Percentiles rank a stretch among this genome's conserved stretches.
Conservation (phyloP, 495 filamentous ascomycete genomes). For the Penicillium manginii region DNA sequence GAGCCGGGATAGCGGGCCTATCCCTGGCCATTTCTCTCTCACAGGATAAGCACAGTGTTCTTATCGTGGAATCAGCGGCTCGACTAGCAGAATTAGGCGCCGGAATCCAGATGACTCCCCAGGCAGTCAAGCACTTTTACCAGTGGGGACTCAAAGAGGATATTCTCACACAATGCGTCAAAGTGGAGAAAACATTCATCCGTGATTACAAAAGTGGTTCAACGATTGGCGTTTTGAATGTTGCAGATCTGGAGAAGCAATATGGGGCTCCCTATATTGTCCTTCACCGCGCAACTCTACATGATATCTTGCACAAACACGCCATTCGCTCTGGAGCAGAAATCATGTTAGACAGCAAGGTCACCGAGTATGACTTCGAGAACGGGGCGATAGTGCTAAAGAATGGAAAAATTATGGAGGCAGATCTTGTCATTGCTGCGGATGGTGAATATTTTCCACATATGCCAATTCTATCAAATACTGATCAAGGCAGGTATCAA, state of each 20-base stretch:
- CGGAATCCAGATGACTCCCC: conserved; percentile 10
- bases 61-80: not conserved
- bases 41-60: not conserved
- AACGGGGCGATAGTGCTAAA: not conserved
- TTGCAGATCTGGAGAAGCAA: conserved; percentile 1
- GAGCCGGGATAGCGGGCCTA: conserved; percentile 6
- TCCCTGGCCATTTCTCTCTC: conserved; percentile 8
- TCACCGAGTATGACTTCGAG: conserved; percentile 6
- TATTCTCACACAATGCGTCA: not conserved
- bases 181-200: not conserved
- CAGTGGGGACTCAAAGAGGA: conserved; percentile 11
- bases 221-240: not conserved
- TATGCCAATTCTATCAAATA: not conserved
- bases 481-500: conserved; percentile 5
- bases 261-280: conserved; percentile 12
- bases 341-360: conserved; percentile 1
- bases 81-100: conserved; percentile 8
- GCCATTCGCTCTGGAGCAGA: conserved; percentile 1
- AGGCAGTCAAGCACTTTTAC: conserved; percentile 8
- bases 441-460: not conserved
- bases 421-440: conserved; percentile 7
- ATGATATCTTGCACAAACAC: conserved; percentile 7
- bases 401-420: conserved; percentile 2
- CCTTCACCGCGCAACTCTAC: conserved; percentile 2
- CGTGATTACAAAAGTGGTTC: not conserved